These are phyloP conservation scores for Millerago galiae DNA, from an alignment of 805 yeast genomes.

Conservation along the genomic window DNA sequence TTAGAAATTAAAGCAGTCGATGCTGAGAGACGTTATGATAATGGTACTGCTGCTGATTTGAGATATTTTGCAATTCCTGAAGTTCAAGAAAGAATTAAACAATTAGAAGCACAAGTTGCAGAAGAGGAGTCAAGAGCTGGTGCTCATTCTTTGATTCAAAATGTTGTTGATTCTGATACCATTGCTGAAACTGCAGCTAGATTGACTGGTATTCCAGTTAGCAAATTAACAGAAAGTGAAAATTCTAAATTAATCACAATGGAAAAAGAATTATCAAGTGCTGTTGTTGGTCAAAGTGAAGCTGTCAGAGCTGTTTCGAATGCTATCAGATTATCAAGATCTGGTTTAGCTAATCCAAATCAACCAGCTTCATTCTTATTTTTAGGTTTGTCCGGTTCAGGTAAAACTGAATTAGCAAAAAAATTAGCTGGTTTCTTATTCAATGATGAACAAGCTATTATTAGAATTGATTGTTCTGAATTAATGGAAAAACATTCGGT, in stretches of 20 bases:
- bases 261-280: conserved; percentile 78
- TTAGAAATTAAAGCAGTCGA: conserved; percentile 88
- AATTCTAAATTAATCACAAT: conserved; percentile 88
- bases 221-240: conserved; percentile 91
- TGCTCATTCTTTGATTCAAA: conserved; percentile 64
- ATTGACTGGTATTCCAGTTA: conserved; percentile 94
- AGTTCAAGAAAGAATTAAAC: conserved; percentile 64
- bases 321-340: conserved; percentile 86
- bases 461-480: conserved; percentile 96
- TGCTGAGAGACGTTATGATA: conserved; percentile 96
- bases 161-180: conserved; percentile 86
- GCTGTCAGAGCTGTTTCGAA: conserved; percentile 96
- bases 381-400: conserved; percentile 94
- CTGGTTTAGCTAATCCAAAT: conserved; percentile 93
- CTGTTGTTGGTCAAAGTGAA: conserved; percentile 92
- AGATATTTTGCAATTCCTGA: conserved; percentile 98
- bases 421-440: conserved; percentile 93
- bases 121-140: conserved; percentile 64
- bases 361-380: conserved; percentile 95
- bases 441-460: conserved; percentile 94
- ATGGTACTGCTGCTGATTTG: conserved; percentile 90
- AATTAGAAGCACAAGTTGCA: conserved; percentile 69
- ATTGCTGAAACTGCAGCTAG: conserved; percentile 97
- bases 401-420: conserved; percentile 97
- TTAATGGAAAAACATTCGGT: conserved; percentile 93